These are phyloP conservation scores for Cercospora sp. DNA, from an alignment of 2,329 filamentous ascomycete species.

Conservation along the genomic window DNA sequence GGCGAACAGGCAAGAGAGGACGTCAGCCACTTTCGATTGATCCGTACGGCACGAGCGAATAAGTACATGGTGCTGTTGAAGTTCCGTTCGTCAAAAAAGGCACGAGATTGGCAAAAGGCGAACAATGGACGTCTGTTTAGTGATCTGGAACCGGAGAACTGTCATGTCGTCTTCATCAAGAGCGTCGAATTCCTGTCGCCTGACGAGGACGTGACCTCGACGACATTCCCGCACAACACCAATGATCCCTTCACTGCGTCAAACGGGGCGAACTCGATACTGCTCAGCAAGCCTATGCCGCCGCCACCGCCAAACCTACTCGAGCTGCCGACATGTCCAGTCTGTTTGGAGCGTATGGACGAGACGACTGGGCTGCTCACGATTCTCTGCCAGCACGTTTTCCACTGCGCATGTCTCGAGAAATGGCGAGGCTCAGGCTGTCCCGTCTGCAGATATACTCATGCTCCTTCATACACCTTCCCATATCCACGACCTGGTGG, in stretches of 20 bases:
- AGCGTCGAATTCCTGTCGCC: conserved; percentile 81
- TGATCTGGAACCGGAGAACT: conserved; percentile 73
- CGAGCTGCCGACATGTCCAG: conserved; percentile 91
- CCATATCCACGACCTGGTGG: conserved; percentile 37
- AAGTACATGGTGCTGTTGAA: conserved; percentile 96
- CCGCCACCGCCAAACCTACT: conserved; percentile 80
- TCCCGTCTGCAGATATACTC: conserved; percentile 89
- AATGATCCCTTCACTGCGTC: conserved; percentile 61
- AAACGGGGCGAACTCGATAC: conserved; percentile 19
- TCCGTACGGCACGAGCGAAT: conserved; percentile 84
- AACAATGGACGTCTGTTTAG: conserved; percentile 96
- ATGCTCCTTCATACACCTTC: conserved; percentile 52
- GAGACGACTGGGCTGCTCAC: conserved; percentile 93
- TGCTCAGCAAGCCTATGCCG: conserved; percentile 59
- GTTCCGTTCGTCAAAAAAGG: conserved; percentile 73
- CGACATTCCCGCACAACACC: conserved; percentile 58
- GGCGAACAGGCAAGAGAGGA: conserved; percentile 82
- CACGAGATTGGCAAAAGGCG: conserved; percentile 75
- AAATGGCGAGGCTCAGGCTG: conserved; percentile 95
- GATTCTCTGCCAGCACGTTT: conserved; percentile 95
- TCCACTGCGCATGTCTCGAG: conserved; percentile 92
- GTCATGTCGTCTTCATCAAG: conserved; percentile 91
- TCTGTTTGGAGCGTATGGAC: conserved; percentile 97
- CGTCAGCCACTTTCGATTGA: conserved; percentile 91
- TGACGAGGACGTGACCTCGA: conserved; percentile 48